Evolutionary conservation across 345 rosid species (phyloP).

Genomic region (Microcos paniculata): DNA sequence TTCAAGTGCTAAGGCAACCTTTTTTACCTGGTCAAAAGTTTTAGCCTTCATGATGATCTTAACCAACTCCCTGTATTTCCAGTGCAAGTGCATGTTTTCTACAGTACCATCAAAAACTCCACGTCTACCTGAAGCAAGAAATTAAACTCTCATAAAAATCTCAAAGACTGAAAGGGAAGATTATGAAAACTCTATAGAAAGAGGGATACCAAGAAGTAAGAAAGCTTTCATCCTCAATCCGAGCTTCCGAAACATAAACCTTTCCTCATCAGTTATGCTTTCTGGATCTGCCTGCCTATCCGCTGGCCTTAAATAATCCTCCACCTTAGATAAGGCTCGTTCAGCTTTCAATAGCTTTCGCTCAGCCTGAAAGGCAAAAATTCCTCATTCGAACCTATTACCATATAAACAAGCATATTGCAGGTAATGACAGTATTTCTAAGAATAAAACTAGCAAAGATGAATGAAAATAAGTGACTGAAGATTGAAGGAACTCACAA

Average conservation of each 20-base stretch:
- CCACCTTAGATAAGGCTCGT: slow-evolving; percentile 71
- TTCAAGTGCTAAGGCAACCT: slow-evolving; percentile 86
- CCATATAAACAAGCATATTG: neutral
- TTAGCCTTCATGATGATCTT: slow-evolving; percentile 77
- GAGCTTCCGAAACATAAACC: slow-evolving; percentile 97
- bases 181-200: neutral
- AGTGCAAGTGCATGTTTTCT: slow-evolving; percentile 98
- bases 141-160: slow-evolving; percentile 19
- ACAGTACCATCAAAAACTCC: slow-evolving; percentile 96
- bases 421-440: neutral
- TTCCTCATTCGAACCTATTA: slow-evolving; percentile 9
- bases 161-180: slow-evolving; percentile 12
- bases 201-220: slow-evolving; percentile 71
- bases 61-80: slow-evolving; percentile 90
- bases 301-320: slow-evolving; percentile 66
- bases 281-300: slow-evolving; percentile 68
- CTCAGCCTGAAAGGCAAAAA: slow-evolving; percentile 55
- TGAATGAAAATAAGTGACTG: neutral
- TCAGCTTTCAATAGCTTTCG: slow-evolving; percentile 71
- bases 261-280: slow-evolving; percentile 87
- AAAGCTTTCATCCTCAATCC: slow-evolving; percentile 95
- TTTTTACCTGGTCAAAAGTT: slow-evolving; percentile 73
- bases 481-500: slow-evolving; percentile 54
- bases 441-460: neutral
- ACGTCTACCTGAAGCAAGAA: slow-evolving; percentile 68